A percentile compares a stretch with the other conserved stretches of the same genome.
Conservation (phyloP, 2,329 filamentous ascomycete genomes). For the Biscogniauxia marginata region DNA sequence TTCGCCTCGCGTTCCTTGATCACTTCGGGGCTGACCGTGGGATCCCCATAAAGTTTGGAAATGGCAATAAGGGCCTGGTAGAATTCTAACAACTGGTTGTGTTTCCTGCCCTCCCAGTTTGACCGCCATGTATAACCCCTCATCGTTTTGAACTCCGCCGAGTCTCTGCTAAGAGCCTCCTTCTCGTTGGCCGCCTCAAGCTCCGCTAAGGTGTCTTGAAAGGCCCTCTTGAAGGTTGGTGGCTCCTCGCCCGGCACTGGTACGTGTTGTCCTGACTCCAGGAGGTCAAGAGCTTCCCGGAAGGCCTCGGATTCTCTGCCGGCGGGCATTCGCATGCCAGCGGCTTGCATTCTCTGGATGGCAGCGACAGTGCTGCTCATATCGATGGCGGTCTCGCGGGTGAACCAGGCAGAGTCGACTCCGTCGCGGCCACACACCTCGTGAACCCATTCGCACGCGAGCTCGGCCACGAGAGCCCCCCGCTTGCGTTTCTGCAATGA, state of each 20-base stretch:
- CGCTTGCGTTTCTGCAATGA: conserved; percentile 55
- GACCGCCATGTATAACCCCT: conserved; percentile 18
- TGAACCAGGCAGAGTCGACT: conserved; percentile 23
- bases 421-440: conserved; percentile 53
- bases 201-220: conserved; percentile 40
- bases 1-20: conserved; percentile 31
- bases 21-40: conserved; percentile 16
- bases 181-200: conserved; percentile 30
- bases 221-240: conserved; percentile 36
- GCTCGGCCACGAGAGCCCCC: conserved; percentile 57
- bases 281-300: conserved; percentile 21
- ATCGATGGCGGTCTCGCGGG: conserved; percentile 49
- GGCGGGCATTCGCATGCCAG: conserved; percentile 42
- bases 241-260: conserved; percentile 17
- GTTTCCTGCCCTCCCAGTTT: conserved; percentile 18
- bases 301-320: conserved; percentile 41
- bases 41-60: conserved; percentile 10
- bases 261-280: neutral
- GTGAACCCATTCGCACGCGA: conserved; percentile 56
- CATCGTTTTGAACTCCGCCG: conserved; percentile 18
- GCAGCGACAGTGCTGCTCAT: conserved; percentile 41
- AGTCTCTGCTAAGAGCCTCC: conserved; percentile 17
- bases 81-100: conserved; percentile 4
- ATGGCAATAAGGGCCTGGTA: conserved; percentile 8
- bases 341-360: conserved; percentile 46